These are phyloP conservation scores for Tausonia pullulans DNA, from an alignment of 1,284 basidiomycete genomes.

Conservation along the genomic window DNA sequence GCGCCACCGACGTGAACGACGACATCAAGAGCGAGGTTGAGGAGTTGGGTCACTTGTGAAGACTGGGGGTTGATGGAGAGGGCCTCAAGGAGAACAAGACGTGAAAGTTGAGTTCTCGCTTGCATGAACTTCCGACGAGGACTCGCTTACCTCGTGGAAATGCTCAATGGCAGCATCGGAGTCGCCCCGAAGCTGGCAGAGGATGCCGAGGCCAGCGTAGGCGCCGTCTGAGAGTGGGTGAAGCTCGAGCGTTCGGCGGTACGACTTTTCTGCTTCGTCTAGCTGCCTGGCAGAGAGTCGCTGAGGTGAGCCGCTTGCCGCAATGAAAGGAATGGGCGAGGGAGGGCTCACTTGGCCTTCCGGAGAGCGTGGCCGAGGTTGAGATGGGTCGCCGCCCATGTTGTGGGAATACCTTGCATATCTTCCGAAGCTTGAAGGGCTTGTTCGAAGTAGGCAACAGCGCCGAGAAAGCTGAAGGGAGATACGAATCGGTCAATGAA, in stretches of 20 bases:
- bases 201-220: constrained; percentile 70
- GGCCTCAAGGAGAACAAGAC: constrained; percentile 40
- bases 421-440: constrained; percentile 63
- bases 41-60: constrained; percentile 66
- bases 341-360: constrained; percentile 51
- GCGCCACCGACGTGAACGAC: constrained; percentile 28
- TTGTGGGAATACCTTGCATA: constrained; percentile 67
- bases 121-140: neutral
- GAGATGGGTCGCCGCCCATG: constrained; percentile 78
- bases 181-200: constrained; percentile 60
- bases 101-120: neutral
- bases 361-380: constrained; percentile 81
- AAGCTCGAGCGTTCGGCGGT: constrained; percentile 64
- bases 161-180: constrained; percentile 67
- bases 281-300: constrained; percentile 42
- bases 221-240: constrained; percentile 67
- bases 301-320: neutral
- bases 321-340: neutral
- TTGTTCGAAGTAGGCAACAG: constrained; percentile 56
- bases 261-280: constrained; percentile 56
- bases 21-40: constrained; percentile 65
- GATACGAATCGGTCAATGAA: neutral
- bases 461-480: constrained; percentile 29
- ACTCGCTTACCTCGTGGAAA: constrained; percentile 66
- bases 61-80: constrained; percentile 77